Evolutionary conservation across 495 filamentous ascomycete genomes (phyloP).

Genomic region (Penicillium manginii): DNA sequence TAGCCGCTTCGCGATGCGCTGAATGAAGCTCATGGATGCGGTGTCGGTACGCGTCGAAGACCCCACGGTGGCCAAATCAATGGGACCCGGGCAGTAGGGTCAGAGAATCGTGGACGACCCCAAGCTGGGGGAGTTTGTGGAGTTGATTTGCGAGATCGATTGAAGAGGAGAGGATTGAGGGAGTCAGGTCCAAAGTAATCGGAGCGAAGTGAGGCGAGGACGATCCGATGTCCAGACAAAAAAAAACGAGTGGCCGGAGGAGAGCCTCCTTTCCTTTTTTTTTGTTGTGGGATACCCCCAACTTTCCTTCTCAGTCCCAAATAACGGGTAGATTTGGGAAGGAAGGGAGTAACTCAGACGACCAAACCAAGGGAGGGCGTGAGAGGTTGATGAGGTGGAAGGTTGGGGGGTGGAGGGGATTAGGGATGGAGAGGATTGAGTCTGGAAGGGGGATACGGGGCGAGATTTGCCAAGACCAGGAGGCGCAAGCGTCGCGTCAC

Average conservation of each 20-base stretch:
- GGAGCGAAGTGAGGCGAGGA: neutral
- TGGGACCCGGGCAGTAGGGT: conserved; percentile 29
- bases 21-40: conserved; percentile 64
- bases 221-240: conserved; percentile 18
- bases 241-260: conserved; percentile 55
- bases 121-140: conserved; percentile 10
- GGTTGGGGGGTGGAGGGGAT: conserved; percentile 22
- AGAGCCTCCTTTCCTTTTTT: conserved; percentile 47
- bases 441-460: conserved; percentile 36
- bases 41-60: conserved; percentile 29
- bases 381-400: conserved; percentile 28
- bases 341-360: conserved; percentile 35
- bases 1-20: conserved; percentile 65
- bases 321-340: conserved; percentile 13
- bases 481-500: conserved; percentile 44
- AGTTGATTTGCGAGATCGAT: conserved; percentile 14
- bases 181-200: neutral
- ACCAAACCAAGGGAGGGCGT: conserved; percentile 31
- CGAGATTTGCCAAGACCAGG: conserved; percentile 44
- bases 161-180: conserved; percentile 8
- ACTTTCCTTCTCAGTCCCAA: conserved; percentile 40
- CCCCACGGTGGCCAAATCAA: conserved; percentile 28
- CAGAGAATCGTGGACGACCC: conserved; percentile 16
- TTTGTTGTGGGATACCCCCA: conserved; percentile 20
- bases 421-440: conserved; percentile 28